Base-by-base conservation (phyloP, 495 filamentous ascomycete species). In the Aspergillus funiculosus region DNA sequence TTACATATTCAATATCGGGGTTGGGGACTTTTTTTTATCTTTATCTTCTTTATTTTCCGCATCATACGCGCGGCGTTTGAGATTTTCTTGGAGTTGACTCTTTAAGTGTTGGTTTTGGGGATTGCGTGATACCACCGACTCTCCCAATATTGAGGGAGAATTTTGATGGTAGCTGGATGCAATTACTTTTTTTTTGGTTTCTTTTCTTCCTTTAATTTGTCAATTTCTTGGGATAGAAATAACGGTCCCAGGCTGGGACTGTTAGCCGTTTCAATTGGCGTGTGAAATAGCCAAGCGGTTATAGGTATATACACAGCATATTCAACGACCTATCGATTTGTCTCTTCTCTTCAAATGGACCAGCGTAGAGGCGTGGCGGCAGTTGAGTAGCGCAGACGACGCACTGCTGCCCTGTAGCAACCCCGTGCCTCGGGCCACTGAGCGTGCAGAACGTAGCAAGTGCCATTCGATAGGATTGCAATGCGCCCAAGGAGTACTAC, bases 271-370 rank as follows among this genome's bases (percentile, higher is more conserved):
- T 25, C 37, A 40, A 49, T 52, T 54, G 51, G 43, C 46, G 46
- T 54, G 51, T 51, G 46, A 55, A 43, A 55, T 52, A 53, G 40
- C 46, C 52, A 41, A 48, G 40, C 24, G 39, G 36, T 39, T 32
- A 37, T 52, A 47, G 46, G 51, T 52, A 43, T 47, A 52, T 47
- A 52, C 46, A 51, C 48, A 39, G 46, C 50, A 57, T 57, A 53
- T 51, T 47, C 20, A 17, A 38, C 37, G 22, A 46, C 45, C 46
- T 48, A 49, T 48, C 40, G 27, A 39, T 35, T 43, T 37, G 29
- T 25, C 35, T 27, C 18, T 46, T 19, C 6, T 39, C 13, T 6
- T n/a, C 9, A 21, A 22, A 40, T 25, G 6, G 38, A 28, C 6
- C 10, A 24, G 26, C 48, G 18, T 42, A 38, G 36, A 18, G n/a